phyloP scores from a whole-genome alignment of 164 flowering plant genomes.

The Piper betle region DNA sequence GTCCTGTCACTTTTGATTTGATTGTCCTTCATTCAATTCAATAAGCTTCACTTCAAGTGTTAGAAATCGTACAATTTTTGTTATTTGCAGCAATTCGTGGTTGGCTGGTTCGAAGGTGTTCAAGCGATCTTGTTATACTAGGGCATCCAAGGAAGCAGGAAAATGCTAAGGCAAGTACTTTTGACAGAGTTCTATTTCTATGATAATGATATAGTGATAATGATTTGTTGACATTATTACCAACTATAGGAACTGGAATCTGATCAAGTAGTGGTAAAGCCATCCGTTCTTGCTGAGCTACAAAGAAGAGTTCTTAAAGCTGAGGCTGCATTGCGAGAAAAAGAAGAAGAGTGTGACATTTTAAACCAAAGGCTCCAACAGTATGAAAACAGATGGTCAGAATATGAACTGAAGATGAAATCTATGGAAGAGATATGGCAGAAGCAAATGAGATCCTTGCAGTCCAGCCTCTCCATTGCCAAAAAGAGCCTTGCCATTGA shows the following conservation, averaged over 20 bases:
- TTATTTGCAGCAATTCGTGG: constrained; percentile 71
- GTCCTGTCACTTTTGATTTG: neutral
- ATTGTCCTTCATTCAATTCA: neutral
- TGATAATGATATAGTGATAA: neutral
- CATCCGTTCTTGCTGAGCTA: constrained; percentile 73
- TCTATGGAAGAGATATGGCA: constrained; percentile 99
- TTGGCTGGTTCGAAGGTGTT: constrained; percentile 86
- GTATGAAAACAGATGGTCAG: constrained; percentile 91
- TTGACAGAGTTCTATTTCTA: neutral
- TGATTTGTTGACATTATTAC: neutral
- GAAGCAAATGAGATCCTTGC: constrained; percentile 90
- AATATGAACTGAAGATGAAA: constrained; percentile 86
- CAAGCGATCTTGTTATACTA: constrained; percentile 54
- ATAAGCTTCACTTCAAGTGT: neutral
- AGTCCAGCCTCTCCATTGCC: constrained; percentile 88
- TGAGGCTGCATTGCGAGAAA: constrained; percentile 74
- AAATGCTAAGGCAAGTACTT: constrained; percentile 36
- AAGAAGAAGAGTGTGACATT: constrained; percentile 89
- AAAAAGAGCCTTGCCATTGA: constrained; percentile 77
- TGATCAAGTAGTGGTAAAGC: constrained; percentile 68
- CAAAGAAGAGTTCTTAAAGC: constrained; percentile 89
- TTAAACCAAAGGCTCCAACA: constrained; percentile 86
- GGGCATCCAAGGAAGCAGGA: constrained; percentile 18
- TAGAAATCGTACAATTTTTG: neutral
- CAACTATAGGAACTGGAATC: constrained; percentile 42